Evolutionary conservation across 2,329 filamentous ascomycete species (phyloP).

Genomic region (Alternaria sp.): DNA sequence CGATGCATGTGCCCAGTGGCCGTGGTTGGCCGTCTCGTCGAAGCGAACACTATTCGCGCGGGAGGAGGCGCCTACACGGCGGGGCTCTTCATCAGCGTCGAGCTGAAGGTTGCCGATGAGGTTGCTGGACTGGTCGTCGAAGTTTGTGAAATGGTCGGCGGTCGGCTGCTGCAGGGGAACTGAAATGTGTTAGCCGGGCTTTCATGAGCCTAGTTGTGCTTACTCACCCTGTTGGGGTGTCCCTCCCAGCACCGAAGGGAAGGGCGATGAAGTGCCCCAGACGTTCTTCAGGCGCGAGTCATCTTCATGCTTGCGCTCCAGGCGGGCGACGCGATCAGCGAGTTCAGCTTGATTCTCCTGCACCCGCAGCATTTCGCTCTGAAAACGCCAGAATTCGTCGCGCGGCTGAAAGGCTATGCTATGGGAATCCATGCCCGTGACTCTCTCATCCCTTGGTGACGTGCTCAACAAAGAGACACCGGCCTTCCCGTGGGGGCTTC

Average conservation of each 20-base stretch:
- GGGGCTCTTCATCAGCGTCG: conserved; percentile 85
- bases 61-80: conserved; percentile 84
- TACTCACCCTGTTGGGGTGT: conserved; percentile 84
- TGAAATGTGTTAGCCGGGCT: conserved; percentile 51
- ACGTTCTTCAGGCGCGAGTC: conserved; percentile 78
- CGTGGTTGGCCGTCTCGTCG: conserved; percentile 92
- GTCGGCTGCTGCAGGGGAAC: conserved; percentile 81
- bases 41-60: conserved; percentile 97
- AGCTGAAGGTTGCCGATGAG: conserved; percentile 82
- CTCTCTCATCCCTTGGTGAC: conserved; percentile 43
- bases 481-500: conserved; percentile 24
- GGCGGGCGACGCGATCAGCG: conserved; percentile 66
- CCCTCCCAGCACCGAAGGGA: conserved; percentile 82
- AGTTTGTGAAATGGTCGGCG: conserved; percentile 86
- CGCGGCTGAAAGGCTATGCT: conserved; percentile 68
- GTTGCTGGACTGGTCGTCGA: conserved; percentile 84
- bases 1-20: conserved; percentile 84
- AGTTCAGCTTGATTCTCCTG: conserved; percentile 69
- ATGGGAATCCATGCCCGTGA: conserved; percentile 67
- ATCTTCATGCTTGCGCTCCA: conserved; percentile 70
- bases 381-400: conserved; percentile 71
- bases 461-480: conserved; percentile 36
- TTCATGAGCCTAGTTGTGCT: not conserved
- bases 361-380: conserved; percentile 68
- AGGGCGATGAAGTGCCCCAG: conserved; percentile 85